Evolutionary conservation across 202 grass and related monocot genomes (phyloP).

Genomic region (Digitaria exilis): DNA sequence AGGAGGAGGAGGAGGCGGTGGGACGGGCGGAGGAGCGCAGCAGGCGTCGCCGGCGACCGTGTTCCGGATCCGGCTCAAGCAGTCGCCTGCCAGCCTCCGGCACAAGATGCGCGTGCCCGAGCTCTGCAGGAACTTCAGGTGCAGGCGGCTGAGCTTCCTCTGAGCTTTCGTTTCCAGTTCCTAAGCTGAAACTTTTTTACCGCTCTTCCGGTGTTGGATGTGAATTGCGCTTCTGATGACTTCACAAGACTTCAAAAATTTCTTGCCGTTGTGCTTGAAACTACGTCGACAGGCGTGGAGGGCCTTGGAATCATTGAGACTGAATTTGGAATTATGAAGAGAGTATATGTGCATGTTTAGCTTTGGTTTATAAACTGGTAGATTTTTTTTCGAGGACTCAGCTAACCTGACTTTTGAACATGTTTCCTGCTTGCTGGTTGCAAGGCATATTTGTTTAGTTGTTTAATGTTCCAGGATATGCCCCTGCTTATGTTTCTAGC

Average conservation of each 20-base stretch:
- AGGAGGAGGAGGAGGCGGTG: conserved; percentile 39
- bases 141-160: neutral
- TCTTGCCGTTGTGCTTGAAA: neutral
- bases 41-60: conserved; percentile 68
- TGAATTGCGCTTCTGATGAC: neutral
- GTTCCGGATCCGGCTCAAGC: conserved; percentile 93
- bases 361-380: neutral
- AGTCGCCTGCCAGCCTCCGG: conserved; percentile 66
- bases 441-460: neutral
- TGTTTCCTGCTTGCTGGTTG: neutral
- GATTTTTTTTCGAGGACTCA: neutral
- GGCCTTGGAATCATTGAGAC: neutral
- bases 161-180: neutral
- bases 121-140: conserved; percentile 99
- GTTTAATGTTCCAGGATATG: neutral
- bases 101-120: conserved; percentile 98
- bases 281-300: neutral
- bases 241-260: neutral
- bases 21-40: conserved; percentile 35
- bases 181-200: neutral
- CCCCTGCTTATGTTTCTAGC: neutral
- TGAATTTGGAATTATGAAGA: neutral
- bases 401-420: neutral
- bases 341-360: neutral
- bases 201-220: neutral